Conservation (phyloP, 2,329 filamentous ascomycete genomes). For the Claviceps sp. region DNA sequence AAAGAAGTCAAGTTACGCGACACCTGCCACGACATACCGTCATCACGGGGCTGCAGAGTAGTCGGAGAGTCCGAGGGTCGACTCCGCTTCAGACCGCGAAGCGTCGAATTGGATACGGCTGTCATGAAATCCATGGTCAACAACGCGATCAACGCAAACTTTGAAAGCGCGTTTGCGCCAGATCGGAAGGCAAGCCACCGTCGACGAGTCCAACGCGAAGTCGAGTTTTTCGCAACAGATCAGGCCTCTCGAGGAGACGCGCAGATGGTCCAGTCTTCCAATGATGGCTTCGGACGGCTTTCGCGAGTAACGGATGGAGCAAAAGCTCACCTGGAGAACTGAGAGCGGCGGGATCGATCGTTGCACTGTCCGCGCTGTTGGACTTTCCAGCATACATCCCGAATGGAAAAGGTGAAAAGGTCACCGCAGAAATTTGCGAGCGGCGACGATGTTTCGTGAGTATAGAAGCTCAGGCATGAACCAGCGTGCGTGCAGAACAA, state of each 20-base stretch:
- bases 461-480: constrained; percentile 26
- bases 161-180: background rate
- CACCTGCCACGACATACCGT: constrained; percentile 49
- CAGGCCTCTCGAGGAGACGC: background rate
- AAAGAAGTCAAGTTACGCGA: constrained; percentile 12
- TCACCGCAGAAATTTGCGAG: constrained; percentile 13
- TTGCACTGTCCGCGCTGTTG: constrained; percentile 71
- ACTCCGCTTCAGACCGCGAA: constrained; percentile 66
- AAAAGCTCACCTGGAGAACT: constrained; percentile 55
- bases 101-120: constrained; percentile 38
- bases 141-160: constrained; percentile 8
- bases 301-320: background rate
- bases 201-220: background rate
- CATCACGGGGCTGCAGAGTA: constrained; percentile 42
- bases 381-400: constrained; percentile 32
- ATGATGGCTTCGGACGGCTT: background rate
- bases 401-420: constrained; percentile 12
- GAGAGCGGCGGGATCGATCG: constrained; percentile 81
- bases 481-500: constrained; percentile 13
- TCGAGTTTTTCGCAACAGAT: background rate
- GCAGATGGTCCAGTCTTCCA: background rate
- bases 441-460: constrained; percentile 45
- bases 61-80: constrained; percentile 58
- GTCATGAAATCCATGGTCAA: constrained; percentile 12
- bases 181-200: background rate